These are phyloP conservation scores for Coniella vitis DNA, from an alignment of 2,329 filamentous ascomycete genomes.

Conservation along the genomic window DNA sequence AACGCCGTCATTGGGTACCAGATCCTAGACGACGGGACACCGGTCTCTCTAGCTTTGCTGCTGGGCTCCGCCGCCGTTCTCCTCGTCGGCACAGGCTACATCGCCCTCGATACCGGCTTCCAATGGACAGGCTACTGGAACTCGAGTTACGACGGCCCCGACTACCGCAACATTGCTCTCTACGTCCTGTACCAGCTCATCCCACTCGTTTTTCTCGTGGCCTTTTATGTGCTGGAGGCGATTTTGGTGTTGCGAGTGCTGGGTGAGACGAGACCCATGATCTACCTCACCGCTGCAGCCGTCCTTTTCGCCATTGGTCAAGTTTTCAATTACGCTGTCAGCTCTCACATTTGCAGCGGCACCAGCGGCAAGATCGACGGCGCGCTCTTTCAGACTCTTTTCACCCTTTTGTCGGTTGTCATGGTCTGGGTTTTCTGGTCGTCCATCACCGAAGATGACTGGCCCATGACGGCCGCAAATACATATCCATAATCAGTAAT, in stretches of 20 bases:
- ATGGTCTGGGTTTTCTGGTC: conserved; percentile 96
- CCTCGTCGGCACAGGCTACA: conserved; percentile 89
- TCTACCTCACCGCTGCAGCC: conserved; percentile 68
- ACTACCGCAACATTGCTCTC: conserved; percentile 65
- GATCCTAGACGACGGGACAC: conserved; percentile 85
- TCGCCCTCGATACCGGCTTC: conserved; percentile 88
- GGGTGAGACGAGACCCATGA: conserved; percentile 86
- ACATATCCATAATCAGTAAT: conserved; percentile 20
- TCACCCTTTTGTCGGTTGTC: conserved; percentile 78
- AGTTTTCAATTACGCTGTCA: conserved; percentile 93
- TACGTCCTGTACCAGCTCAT: conserved; percentile 92
- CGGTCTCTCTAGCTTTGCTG: conserved; percentile 72
- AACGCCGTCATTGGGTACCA: conserved; percentile 93
- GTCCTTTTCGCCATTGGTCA: conserved; percentile 87
- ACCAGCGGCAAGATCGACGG: conserved; percentile 85
- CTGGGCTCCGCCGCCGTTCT: conserved; percentile 61
- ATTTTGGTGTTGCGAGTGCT: conserved; percentile 80
- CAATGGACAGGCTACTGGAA: conserved; percentile 76
- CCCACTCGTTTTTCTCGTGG: conserved; percentile 81
- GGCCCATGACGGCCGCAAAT: conserved; percentile 55
- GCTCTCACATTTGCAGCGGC: conserved; percentile 80
- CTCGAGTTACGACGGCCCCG: conserved; percentile 45
- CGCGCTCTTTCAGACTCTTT: conserved; percentile 84
- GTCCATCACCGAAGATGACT: conserved; percentile 98
- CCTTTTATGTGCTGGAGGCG: conserved; percentile 78